Evolutionary conservation across 202 grass and related monocot species (phyloP).

Genomic region (Schoenoplectus triqueter): DNA sequence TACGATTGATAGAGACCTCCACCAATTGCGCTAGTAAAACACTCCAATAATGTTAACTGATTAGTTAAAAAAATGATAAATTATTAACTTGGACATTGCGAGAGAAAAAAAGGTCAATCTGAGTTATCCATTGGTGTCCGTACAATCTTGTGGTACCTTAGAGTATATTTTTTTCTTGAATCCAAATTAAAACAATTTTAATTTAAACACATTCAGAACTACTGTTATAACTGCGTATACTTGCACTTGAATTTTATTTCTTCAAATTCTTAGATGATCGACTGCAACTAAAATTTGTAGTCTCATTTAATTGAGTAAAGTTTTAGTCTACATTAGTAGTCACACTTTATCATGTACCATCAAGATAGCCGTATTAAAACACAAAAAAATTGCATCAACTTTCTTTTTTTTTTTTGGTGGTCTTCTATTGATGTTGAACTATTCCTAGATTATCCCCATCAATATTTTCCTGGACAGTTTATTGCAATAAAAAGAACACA

Average conservation of each 20-base stretch:
- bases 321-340: conserved; percentile 26
- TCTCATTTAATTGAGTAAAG: conserved; percentile 3
- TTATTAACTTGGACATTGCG: background rate
- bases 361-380: background rate
- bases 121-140: conserved; percentile 21
- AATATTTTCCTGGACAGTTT: conserved; percentile 10
- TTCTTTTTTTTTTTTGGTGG: background rate
- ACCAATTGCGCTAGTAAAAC: conserved; percentile 40
- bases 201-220: too few relatives aligned
- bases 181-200: background rate
- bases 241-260: background rate
- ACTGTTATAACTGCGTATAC: too few relatives aligned
- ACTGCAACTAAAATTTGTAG: background rate
- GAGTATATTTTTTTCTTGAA: background rate
- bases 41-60: background rate
- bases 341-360: conserved; percentile 29
- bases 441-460: background rate
- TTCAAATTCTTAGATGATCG: background rate
- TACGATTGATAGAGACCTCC: conserved; percentile 44
- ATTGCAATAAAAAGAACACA: conserved; percentile 35
- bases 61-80: background rate
- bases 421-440: background rate
- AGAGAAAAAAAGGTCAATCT: background rate
- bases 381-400: background rate
- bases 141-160: conserved; percentile 9